phyloP scores from a whole-genome alignment of 768 basidiomycete species.

The Tricholoma furcatifolium region DNA sequence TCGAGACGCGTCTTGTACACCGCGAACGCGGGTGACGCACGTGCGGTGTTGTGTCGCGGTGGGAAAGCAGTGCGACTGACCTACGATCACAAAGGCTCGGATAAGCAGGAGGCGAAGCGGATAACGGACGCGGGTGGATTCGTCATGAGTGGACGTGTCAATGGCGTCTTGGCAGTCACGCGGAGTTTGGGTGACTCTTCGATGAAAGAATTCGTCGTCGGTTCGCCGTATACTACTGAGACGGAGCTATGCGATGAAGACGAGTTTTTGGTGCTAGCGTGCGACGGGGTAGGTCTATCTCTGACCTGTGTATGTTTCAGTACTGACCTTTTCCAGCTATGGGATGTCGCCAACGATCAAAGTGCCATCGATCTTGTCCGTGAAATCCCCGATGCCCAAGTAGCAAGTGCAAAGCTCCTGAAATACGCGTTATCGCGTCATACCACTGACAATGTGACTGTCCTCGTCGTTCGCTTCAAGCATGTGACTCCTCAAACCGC shows the following conservation, averaged over 20 bases:
- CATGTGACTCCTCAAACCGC: constrained; percentile 24
- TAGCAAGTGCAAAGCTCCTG: constrained; percentile 71
- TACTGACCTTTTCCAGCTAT: constrained; percentile 57
- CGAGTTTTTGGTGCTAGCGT: constrained; percentile 93
- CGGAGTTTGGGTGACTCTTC: constrained; percentile 94
- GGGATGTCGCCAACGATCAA: constrained; percentile 95
- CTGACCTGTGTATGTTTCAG: background rate
- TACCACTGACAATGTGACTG: constrained; percentile 94
- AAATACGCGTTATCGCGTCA: constrained; percentile 85
- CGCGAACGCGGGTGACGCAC: constrained; percentile 96
- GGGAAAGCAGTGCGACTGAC: constrained; percentile 92
- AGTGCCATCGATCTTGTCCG: constrained; percentile 84
- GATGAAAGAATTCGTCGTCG: constrained; percentile 99
- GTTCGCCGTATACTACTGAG: constrained; percentile 98
- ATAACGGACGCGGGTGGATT: constrained; percentile 98
- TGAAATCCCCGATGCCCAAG: constrained; percentile 71
- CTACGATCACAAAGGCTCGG: constrained; percentile 98
- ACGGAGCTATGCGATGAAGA: constrained; percentile 88
- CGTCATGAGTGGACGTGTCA: constrained; percentile 97
- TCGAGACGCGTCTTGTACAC: constrained; percentile 84
- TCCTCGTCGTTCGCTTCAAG: constrained; percentile 85
- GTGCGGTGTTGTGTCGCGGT: constrained; percentile 88
- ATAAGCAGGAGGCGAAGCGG: constrained; percentile 95
- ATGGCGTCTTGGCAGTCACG: constrained; percentile 96
- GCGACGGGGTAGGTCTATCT: constrained; percentile 81